Evolutionary conservation across 139 green algal genomes (phyloP).

Genomic region (Tetraselmis striata): DNA sequence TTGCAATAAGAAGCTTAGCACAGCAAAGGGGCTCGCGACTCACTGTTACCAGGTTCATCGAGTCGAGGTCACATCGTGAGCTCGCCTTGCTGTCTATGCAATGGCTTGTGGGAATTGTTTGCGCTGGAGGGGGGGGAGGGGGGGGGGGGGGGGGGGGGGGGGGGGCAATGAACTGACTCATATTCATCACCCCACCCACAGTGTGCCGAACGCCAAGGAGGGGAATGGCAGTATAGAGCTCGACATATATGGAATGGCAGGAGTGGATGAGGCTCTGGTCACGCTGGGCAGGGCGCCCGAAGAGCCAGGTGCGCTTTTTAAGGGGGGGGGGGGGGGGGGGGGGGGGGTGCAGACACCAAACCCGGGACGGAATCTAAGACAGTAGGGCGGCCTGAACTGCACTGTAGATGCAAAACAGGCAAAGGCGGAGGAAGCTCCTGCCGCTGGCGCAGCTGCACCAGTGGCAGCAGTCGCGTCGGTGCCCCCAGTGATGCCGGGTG

Average conservation of each 20-base stretch:
- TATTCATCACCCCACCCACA: too few relatives aligned
- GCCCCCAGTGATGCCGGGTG: too few relatives aligned
- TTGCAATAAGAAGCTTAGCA: conserved; percentile 2
- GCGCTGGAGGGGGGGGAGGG: too few relatives aligned
- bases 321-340: background rate
- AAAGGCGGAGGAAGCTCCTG: background rate
- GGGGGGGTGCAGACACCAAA: too few relatives aligned
- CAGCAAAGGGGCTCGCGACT: background rate
- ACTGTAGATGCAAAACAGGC: background rate
- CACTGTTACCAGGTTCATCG: background rate
- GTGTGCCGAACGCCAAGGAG: background rate
- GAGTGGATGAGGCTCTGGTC: background rate
- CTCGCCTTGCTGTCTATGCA: too few relatives aligned
- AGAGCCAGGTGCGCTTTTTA: background rate
- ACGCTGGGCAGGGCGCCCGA: background rate
- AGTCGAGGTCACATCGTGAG: background rate
- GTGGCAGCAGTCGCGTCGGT: too few relatives aligned
- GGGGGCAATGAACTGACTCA: too few relatives aligned
- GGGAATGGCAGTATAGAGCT: background rate
- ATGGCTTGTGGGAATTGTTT: too few relatives aligned
- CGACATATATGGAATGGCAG: background rate
- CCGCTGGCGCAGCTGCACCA: too few relatives aligned
- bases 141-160: too few relatives aligned
- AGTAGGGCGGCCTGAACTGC: background rate
- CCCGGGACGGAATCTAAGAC: background rate